Percentiles rank a stretch among this genome's conserved stretches.
phyloP scores from a whole-genome alignment of 805 yeast genomes.

The Danielia oregonensis region DNA sequence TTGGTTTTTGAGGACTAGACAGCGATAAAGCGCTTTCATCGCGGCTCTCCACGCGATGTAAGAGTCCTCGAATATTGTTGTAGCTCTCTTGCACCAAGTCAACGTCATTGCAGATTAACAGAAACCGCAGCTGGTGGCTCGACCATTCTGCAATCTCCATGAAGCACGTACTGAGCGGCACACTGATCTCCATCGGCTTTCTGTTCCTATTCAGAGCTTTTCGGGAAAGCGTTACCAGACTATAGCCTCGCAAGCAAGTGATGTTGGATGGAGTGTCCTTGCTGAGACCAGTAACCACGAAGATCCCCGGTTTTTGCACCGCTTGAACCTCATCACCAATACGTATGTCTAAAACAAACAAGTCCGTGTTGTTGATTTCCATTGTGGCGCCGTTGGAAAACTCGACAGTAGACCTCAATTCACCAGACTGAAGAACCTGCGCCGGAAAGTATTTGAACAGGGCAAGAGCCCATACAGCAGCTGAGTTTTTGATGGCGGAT shows the following conservation, averaged over 20 bases:
- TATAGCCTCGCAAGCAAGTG: slow-evolving; percentile 60
- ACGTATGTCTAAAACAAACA: slow-evolving; percentile 48
- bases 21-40: too few species aligned
- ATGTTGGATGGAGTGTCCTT: slow-evolving; percentile 24
- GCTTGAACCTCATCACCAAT: slow-evolving; percentile 52
- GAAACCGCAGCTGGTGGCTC: slow-evolving; percentile 31
- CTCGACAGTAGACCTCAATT: slow-evolving; percentile 28
- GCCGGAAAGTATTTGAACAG: slow-evolving; percentile 53
- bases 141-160: slow-evolving; percentile 41
- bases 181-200: too few species aligned
- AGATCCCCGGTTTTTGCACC: slow-evolving; percentile 26
- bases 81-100: slow-evolving; percentile 18
- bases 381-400: slow-evolving; percentile 28
- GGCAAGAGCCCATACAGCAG: slow-evolving; percentile 53
- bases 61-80: slow-evolving; percentile 4
- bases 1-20: neutral
- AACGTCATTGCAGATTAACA: slow-evolving; percentile 16
- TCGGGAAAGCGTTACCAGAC: slow-evolving; percentile 39
- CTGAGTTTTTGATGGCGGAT: slow-evolving; percentile 12
- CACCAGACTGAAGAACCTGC: slow-evolving; percentile 25
- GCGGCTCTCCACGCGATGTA: neutral
- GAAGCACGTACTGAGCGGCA: slow-evolving; percentile 27
- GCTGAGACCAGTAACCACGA: slow-evolving; percentile 45
- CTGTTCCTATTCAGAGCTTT: too few species aligned
- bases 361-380: slow-evolving; percentile 33